Percentiles rank a stretch among this genome's conserved stretches.
Evolutionary conservation across 805 yeast genomes (phyloP).

Genomic region (Pichia cephalocereana): DNA sequence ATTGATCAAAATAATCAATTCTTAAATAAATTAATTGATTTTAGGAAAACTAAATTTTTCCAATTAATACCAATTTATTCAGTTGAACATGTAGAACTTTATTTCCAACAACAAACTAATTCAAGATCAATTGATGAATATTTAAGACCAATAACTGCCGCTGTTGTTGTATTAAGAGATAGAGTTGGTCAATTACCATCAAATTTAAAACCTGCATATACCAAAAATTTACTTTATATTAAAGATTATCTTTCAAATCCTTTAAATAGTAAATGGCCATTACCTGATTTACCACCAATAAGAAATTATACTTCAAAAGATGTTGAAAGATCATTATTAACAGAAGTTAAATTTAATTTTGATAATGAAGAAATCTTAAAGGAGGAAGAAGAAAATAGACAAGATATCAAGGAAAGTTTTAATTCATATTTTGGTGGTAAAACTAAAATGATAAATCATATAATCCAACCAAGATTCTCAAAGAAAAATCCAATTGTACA

Average conservation of each 20-base stretch:
- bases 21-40: constrained; percentile 10
- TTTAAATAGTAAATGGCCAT: constrained; percentile 50
- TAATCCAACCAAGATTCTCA: constrained; percentile 22
- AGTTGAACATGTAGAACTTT: constrained; percentile 67
- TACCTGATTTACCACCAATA: constrained; percentile 63
- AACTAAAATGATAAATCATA: constrained; percentile 25
- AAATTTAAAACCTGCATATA: constrained; percentile 66
- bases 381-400: constrained; percentile 20
- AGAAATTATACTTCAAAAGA: constrained; percentile 59
- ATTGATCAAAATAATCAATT: constrained; percentile 18
- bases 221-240: constrained; percentile 54
- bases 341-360: constrained; percentile 63
- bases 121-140: constrained; percentile 20
- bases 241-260: constrained; percentile 43
- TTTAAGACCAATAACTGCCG: constrained; percentile 65
- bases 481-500: constrained; percentile 13
- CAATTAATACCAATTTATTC: constrained; percentile 71
- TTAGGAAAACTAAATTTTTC: constrained; percentile 32
- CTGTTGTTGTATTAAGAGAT: constrained; percentile 73
- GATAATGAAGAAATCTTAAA: constrained; percentile 37
- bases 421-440: constrained; percentile 13
- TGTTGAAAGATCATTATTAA: constrained; percentile 67
- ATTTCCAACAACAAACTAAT: constrained; percentile 31
- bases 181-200: constrained; percentile 77
- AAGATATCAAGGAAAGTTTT: constrained; percentile 7